Evolutionary conservation across 2,329 filamentous ascomycete species (phyloP).

Genomic region (Microcyclosporella mali): DNA sequence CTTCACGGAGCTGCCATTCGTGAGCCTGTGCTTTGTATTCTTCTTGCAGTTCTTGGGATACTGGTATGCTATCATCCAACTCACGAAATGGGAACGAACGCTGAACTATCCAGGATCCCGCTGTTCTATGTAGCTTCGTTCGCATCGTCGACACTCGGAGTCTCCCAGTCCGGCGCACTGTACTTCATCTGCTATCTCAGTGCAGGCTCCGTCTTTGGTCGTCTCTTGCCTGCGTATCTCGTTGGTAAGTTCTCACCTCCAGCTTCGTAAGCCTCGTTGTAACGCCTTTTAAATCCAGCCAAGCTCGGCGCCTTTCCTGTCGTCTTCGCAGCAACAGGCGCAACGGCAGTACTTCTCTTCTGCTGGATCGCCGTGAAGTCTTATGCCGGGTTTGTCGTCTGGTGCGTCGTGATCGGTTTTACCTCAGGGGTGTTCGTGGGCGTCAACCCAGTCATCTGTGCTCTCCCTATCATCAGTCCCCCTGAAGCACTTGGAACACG

Average conservation of each 20-base stretch:
- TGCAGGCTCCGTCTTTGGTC: neutral
- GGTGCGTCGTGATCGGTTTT: neutral
- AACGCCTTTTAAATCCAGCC: too few species aligned
- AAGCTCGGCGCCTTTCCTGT: neutral
- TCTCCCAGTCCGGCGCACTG: neutral
- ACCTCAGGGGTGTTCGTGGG: neutral
- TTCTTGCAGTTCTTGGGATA: neutral
- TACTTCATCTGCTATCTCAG: neutral
- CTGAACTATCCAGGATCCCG: too few species aligned
- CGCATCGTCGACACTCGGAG: neutral
- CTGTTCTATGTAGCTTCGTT: neutral
- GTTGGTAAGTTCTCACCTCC: too few species aligned
- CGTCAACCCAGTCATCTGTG: neutral
- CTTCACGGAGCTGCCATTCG: neutral
- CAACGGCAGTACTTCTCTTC: neutral
- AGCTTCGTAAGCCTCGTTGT: too few species aligned
- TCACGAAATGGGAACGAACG: too few species aligned
- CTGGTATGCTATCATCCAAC: too few species aligned
- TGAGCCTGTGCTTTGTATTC: neutral
- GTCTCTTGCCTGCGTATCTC: neutral
- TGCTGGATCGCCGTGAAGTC: neutral
- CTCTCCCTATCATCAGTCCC: neutral
- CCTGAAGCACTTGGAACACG: neutral
- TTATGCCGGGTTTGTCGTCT: neutral
- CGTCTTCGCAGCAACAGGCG: neutral